phyloP scores from a whole-genome alignment of 75 land plant species.

The Gnetum montanum region DNA sequence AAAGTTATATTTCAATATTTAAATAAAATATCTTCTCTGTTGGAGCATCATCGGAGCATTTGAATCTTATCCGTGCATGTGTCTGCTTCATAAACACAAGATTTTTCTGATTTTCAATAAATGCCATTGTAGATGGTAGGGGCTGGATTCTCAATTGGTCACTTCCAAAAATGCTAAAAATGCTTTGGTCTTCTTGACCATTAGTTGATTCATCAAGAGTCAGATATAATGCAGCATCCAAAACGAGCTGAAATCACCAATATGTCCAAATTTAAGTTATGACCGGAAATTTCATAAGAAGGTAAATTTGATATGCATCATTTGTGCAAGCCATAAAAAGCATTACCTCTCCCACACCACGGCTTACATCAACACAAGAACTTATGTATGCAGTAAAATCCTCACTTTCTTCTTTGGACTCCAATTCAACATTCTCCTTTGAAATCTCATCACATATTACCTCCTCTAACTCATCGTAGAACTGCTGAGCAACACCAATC shows the following conservation, averaged over 20 bases:
- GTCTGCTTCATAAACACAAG: conserved; percentile 42
- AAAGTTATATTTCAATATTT: not conserved
- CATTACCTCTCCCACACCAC: conserved; percentile 66
- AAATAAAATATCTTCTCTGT: conserved; percentile 5
- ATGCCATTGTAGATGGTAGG: too few relatives aligned
- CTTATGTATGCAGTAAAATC: conserved; percentile 22
- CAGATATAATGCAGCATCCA: conserved; percentile 55
- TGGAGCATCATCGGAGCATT: conserved; percentile 34
- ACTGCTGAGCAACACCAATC: conserved; percentile 62
- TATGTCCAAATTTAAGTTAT: conserved; percentile 1
- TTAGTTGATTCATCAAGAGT: conserved; percentile 8
- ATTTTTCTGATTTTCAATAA: conserved; percentile 11
- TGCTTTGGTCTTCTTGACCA: not conserved
- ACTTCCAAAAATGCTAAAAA: too few relatives aligned
- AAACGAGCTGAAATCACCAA: conserved; percentile 40
- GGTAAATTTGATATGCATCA: not conserved
- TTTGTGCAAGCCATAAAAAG: not conserved
- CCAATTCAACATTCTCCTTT: too few relatives aligned
- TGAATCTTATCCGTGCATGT: conserved; percentile 34
- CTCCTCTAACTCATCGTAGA: conserved; percentile 54
- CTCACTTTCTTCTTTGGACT: conserved; percentile 18
- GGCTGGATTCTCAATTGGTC: too few relatives aligned
- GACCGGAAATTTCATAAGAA: not conserved
- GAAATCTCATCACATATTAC: too few relatives aligned
- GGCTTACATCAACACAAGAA: conserved; percentile 52